Evolutionary conservation across 768 basidiomycete genomes (phyloP), one percentile per base, ranked within the genome.

Genomic region (Phallus indusiatus): DNA sequence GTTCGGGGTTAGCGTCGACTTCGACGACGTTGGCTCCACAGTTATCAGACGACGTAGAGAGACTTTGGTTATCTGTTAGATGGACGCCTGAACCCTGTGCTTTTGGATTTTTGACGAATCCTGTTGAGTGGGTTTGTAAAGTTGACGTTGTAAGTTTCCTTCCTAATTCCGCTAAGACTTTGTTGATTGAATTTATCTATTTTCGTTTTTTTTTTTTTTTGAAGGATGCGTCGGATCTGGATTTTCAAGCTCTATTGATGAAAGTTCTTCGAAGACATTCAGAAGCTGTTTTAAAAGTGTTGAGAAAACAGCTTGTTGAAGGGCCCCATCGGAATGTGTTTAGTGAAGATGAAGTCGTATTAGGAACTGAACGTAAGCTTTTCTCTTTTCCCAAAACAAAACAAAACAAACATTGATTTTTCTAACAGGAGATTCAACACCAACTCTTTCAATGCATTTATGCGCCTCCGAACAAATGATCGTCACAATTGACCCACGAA

Each of bases 51-150:
- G 80, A 87, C 61, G 81, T 90, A 1, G 84, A 94, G 68, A 78
- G 78, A 48, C 71, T 87, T 49, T 76, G 73, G 33, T 84, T 94
- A 54, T 72, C 78, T n/a, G 83, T 88, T 12, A 75, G 74, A 55
- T 96, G 93, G 93, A 84, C 88, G 65, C 83, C 90, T 1, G 79
- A 82, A 48, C 76, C 79, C 60, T 78, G 79, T 21, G 85, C 88
- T 14, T 73, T 88, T 18, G 88, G 85, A 3, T 79, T 83, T 20
- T 67, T 70, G 20, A 71, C 90, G 33, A 73, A 81, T 21, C 69
- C 73, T 9, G 77, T 78, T 18, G 82, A 82, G 66, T 84, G 16
- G 67, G 73, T 0, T 65, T 73, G 74, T 7, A 71, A 75, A 49
- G 70, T 87, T 46, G 68, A 62, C 34, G 75, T 93, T 36, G 92